Percentiles rank a stretch among this genome's conserved stretches.
Conservation (phyloP, 805 yeast species). For the Saturnispora serradocipensis region DNA sequence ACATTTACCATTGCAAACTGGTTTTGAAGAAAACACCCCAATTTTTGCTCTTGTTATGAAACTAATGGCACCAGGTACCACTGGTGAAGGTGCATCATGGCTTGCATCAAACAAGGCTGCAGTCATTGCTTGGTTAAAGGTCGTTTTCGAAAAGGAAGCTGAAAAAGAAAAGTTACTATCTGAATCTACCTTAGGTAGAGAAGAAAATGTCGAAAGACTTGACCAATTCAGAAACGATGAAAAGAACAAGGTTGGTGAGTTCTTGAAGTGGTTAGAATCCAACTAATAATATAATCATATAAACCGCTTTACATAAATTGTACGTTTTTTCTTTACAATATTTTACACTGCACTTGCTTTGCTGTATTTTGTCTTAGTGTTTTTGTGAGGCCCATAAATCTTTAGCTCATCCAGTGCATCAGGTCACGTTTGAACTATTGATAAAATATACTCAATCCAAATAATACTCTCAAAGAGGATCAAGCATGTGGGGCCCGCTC, state of each 20-base stretch:
- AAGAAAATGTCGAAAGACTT: conserved; percentile 65
- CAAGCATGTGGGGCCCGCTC: neutral
- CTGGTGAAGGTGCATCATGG: conserved; percentile 44
- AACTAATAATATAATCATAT: conserved; percentile 19
- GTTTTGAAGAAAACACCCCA: conserved; percentile 88
- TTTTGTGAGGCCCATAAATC: neutral
- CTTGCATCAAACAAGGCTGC: conserved; percentile 49
- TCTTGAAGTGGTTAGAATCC: conserved; percentile 64
- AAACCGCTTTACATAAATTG: neutral
- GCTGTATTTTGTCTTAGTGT: neutral
- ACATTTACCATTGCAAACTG: conserved; percentile 81
- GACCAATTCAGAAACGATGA: conserved; percentile 73
- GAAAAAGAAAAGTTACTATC: conserved; percentile 60
- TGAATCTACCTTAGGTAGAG: conserved; percentile 80
- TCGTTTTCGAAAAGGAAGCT: conserved; percentile 64
- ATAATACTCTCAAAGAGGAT: neutral
- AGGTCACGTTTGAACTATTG: neutral
- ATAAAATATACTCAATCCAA: neutral
- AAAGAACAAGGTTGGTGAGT: conserved; percentile 53
- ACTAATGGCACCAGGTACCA: conserved; percentile 37
- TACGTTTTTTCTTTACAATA: neutral
- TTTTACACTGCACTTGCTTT: neutral
- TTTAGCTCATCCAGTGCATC: neutral
- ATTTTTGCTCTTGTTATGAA: conserved; percentile 69
- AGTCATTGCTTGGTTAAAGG: conserved; percentile 58